Conservation (phyloP, 371 early-diverging fungal species). For the Synchytrium microbalum region DNA sequence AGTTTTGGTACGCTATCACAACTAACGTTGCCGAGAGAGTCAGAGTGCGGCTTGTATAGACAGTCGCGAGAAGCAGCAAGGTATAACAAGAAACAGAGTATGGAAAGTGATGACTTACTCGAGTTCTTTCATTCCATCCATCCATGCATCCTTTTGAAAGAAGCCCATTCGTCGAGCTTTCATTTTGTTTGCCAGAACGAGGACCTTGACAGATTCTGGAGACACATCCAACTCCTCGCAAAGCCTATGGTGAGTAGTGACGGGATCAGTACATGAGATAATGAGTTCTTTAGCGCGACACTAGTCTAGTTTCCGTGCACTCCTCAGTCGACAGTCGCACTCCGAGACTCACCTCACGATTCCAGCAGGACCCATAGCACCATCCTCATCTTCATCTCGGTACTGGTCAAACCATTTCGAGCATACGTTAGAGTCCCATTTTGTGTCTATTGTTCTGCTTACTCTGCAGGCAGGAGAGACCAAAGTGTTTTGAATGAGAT, state of each 20-base stretch:
- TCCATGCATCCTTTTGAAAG: slow-evolving; percentile 60
- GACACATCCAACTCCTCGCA: background rate
- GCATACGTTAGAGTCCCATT: background rate
- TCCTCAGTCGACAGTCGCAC: no score
- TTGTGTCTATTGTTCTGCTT: no score
- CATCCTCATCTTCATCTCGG: background rate
- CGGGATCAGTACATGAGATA: background rate
- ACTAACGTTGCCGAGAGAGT: slow-evolving; percentile 23
- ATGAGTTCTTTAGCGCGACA: no score
- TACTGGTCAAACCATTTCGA: background rate
- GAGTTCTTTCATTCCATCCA: slow-evolving; percentile 49
- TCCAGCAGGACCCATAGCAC: background rate
- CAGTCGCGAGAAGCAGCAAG: background rate
- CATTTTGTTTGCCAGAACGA: slow-evolving; percentile 57
- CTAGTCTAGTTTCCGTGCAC: no score
- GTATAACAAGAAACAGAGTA: background rate
- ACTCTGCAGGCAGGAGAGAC: no score
- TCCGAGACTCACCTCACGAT: background rate
- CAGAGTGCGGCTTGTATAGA: background rate
- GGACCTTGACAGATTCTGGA: slow-evolving; percentile 18
- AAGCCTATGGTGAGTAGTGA: background rate
- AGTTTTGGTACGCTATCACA: slow-evolving; percentile 49
- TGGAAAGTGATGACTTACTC: slow-evolving; percentile 32
- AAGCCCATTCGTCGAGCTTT: slow-evolving; percentile 55
- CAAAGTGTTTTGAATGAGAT: no score